phyloP scores from a whole-genome alignment of 73 alveolate species.

The Symbiodinium natans region DNA sequence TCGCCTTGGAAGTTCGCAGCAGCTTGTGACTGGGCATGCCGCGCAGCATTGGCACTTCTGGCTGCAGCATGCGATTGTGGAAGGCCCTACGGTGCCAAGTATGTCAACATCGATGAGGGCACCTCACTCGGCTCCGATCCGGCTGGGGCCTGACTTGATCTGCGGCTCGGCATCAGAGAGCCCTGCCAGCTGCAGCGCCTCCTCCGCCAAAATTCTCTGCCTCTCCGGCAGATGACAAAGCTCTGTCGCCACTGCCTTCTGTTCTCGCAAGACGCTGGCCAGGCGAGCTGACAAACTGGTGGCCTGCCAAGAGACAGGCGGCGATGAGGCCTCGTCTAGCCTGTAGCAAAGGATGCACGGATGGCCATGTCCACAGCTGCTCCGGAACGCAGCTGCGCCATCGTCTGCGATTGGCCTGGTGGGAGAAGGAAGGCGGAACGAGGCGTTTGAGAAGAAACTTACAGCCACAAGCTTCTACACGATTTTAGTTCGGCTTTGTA shows the following conservation, averaged over 20 bases:
- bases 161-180: too few species aligned
- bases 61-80: neutral
- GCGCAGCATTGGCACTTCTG: neutral
- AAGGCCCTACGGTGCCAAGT: neutral
- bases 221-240: slow-evolving; percentile 24
- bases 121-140: neutral
- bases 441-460: too few species aligned
- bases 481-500: too few species aligned
- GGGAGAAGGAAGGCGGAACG: too few species aligned
- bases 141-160: neutral
- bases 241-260: slow-evolving; percentile 61
- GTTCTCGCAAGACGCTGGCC: slow-evolving; percentile 49
- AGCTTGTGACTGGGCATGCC: neutral
- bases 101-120: neutral
- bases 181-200: slow-evolving; percentile 26
- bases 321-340: neutral
- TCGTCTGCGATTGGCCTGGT: too few species aligned
- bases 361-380: slow-evolving; percentile 83
- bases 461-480: too few species aligned
- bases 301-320: neutral
- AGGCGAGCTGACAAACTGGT: neutral
- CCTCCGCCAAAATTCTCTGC: slow-evolving; percentile 20
- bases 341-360: slow-evolving; percentile 74
- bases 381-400: too few species aligned
- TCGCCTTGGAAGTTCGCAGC: neutral